These are phyloP conservation scores for Triticum timopheevii DNA, from an alignment of 176 grass and related monocot species.

Conservation along the genomic window DNA sequence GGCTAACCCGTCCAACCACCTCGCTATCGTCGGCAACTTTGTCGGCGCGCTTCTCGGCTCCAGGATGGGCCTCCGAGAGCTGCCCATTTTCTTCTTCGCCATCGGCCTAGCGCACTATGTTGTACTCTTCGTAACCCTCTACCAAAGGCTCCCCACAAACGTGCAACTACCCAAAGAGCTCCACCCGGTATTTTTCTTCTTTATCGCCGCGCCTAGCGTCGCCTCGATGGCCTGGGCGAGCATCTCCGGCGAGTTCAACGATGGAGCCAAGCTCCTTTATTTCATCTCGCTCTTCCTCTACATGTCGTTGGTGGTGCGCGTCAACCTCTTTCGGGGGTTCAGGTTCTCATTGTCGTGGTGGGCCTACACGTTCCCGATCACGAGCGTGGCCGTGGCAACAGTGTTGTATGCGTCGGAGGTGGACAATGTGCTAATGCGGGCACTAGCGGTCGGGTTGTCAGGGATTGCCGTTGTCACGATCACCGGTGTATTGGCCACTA, in stretches of 20 bases:
- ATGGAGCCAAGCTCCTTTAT: slow-evolving; percentile 56
- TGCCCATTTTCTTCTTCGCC: slow-evolving; percentile 56
- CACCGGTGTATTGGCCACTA: slow-evolving; percentile 46
- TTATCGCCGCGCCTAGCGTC: slow-evolving; percentile 20
- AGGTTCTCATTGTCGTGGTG: slow-evolving; percentile 74
- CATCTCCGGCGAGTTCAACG: not conserved
- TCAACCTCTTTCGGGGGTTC: slow-evolving; percentile 16
- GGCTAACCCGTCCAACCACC: slow-evolving; percentile 36
- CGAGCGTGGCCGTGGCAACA: slow-evolving; percentile 55
- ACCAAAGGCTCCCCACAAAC: slow-evolving; percentile 47
- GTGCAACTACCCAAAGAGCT: slow-evolving; percentile 55
- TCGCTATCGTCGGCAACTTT: slow-evolving; percentile 70
- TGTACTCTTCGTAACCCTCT: slow-evolving; percentile 78
- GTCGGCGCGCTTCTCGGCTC: slow-evolving; percentile 52
- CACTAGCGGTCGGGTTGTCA: not conserved
- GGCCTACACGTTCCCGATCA: slow-evolving; percentile 86
- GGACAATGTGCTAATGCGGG: not conserved
- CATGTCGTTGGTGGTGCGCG: slow-evolving; percentile 49
- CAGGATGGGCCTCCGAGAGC: slow-evolving; percentile 52
- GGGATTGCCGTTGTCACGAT: slow-evolving; percentile 42
- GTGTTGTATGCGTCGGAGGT: not conserved
- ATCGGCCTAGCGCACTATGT: slow-evolving; percentile 67
- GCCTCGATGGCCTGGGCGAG: slow-evolving; percentile 58
- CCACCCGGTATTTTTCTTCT: slow-evolving; percentile 72
- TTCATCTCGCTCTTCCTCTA: slow-evolving; percentile 81